A percentile compares a stretch with the other conserved stretches of the same genome.
Conservation (phyloP, 2,329 filamentous ascomycete genomes). For the Fusarium haematococcum region DNA sequence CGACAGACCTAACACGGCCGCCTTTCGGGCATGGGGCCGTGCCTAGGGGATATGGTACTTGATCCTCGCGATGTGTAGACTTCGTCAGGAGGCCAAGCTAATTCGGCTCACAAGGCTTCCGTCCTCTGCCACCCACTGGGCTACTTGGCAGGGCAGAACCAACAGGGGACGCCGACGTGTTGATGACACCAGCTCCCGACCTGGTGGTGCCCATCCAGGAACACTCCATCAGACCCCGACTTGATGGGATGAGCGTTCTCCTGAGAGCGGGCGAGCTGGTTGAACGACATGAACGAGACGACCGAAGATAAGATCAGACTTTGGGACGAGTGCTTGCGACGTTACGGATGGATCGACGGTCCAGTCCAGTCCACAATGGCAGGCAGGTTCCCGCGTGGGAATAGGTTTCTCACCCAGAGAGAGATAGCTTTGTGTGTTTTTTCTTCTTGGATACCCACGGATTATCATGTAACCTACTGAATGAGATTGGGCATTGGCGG, state of each 20-base stretch:
- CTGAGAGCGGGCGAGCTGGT: constrained; percentile 71
- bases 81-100: constrained; percentile 43
- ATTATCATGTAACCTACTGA: constrained; percentile 25
- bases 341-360: neutral
- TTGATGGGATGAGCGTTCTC: constrained; percentile 71
- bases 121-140: constrained; percentile 48
- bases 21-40: constrained; percentile 39
- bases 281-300: constrained; percentile 53
- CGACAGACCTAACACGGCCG: constrained; percentile 40
- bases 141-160: constrained; percentile 48
- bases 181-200: constrained; percentile 46
- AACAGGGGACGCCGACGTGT: constrained; percentile 45
- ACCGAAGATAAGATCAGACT: constrained; percentile 28
- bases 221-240: constrained; percentile 41
- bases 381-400: neutral
- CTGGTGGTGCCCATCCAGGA: constrained; percentile 29
- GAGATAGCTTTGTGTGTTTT: constrained; percentile 20
- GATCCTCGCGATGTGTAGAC: constrained; percentile 23
- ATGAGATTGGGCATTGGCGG: constrained; percentile 6
- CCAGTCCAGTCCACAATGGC: neutral
- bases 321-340: neutral
- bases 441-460: constrained; percentile 37
- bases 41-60: constrained; percentile 52
- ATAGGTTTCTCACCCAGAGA: neutral
- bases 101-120: constrained; percentile 49